Percentiles rank a stretch among this genome's conserved stretches.
Evolutionary conservation across 495 filamentous ascomycete genomes (phyloP).

Genomic region (Elasticomyces elasticus): DNA sequence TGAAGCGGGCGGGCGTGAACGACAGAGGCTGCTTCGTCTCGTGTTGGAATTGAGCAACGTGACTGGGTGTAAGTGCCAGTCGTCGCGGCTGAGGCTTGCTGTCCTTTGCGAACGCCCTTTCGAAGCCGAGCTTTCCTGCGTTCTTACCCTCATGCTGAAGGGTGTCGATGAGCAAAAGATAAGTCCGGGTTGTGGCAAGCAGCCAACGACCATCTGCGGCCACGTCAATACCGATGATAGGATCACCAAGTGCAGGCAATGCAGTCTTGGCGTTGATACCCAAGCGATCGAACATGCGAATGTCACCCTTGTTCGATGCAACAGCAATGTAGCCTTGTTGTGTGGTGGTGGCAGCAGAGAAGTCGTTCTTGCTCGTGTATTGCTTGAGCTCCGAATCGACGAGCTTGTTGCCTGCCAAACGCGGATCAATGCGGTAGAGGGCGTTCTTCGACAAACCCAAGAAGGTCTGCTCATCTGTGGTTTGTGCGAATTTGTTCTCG

Average conservation of each 20-base stretch:
- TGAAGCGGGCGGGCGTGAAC: conserved; percentile 90
- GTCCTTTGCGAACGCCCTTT: conserved; percentile 85
- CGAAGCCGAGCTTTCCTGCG: conserved; percentile 93
- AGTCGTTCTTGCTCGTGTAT: conserved; percentile 92
- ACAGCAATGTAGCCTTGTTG: conserved; percentile 95
- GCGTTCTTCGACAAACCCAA: conserved; percentile 85
- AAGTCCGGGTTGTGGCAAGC: conserved; percentile 87
- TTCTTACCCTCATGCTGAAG: conserved; percentile 90
- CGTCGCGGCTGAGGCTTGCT: conserved; percentile 87
- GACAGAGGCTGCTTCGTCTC: conserved; percentile 77
- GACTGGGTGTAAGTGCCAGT: conserved; percentile 72
- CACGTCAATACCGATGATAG: conserved; percentile 89
- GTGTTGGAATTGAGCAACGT: conserved; percentile 93
- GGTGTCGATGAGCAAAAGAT: conserved; percentile 85
- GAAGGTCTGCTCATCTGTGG: conserved; percentile 91
- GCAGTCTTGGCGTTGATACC: conserved; percentile 97
- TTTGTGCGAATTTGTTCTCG: conserved; percentile 96
- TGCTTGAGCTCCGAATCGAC: conserved; percentile 89
- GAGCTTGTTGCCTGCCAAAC: conserved; percentile 79
- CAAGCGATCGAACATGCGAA: conserved; percentile 89
- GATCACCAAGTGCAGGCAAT: conserved; percentile 88
- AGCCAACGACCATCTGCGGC: conserved; percentile 93
- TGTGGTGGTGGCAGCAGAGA: conserved; percentile 86
- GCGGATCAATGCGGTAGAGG: conserved; percentile 88
- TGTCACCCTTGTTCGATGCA: conserved; percentile 93